Evolutionary conservation across 1,284 basidiomycete species (phyloP).

Genomic region (Ceratobasidium sp.): DNA sequence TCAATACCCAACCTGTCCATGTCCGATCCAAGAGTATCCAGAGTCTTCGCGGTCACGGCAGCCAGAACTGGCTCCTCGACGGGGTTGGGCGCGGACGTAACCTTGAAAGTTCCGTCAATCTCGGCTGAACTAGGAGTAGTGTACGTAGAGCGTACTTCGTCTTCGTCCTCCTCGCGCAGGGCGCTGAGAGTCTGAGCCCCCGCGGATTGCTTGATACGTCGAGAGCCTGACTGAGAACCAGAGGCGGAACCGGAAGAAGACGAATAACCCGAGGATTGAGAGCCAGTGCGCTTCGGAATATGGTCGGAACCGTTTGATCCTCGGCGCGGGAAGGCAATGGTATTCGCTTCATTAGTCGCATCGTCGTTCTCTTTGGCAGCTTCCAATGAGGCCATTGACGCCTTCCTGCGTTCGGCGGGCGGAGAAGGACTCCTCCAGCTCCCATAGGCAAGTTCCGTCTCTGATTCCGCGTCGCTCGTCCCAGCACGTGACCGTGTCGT

Average conservation of each 20-base stretch:
- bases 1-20: conserved; percentile 19
- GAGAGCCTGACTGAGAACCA: conserved; percentile 34
- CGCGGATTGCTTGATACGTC: conserved; percentile 34
- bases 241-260: conserved; percentile 44
- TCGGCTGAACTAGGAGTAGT: conserved; percentile 37
- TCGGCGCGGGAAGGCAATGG: conserved; percentile 39
- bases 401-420: conserved; percentile 16
- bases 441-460: conserved; percentile 42
- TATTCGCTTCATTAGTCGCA: conserved; percentile 17
- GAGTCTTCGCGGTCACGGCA: conserved; percentile 22
- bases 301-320: conserved; percentile 36
- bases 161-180: conserved; percentile 46
- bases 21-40: conserved; percentile 24
- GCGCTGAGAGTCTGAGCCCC: conserved; percentile 39
- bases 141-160: conserved; percentile 32
- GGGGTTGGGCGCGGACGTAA: conserved; percentile 4
- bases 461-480: conserved; percentile 34
- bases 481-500: conserved; percentile 13
- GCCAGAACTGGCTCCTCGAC: conserved; percentile 10
- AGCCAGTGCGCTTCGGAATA: conserved; percentile 28
- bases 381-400: background rate
- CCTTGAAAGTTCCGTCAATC: conserved; percentile 32
- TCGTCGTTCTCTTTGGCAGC: background rate
- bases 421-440: conserved; percentile 39
- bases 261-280: conserved; percentile 42